Percentiles rank a stretch among this genome's conserved stretches.
Conservation (phyloP, 139 green algal genomes). For the Volvox reticuliferus region DNA sequence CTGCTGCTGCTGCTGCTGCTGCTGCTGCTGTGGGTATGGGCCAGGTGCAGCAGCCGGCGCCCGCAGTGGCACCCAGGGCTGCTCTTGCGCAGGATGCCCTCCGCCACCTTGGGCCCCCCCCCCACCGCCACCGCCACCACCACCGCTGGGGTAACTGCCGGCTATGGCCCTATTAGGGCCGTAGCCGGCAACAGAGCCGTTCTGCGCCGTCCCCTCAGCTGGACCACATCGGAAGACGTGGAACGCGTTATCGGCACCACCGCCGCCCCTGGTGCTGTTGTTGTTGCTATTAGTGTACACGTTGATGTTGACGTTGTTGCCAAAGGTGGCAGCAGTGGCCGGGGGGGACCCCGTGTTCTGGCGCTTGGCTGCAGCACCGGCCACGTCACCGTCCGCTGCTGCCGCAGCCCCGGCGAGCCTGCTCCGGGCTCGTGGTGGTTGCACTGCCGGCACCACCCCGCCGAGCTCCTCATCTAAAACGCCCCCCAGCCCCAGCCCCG, state of each 20-base stretch:
- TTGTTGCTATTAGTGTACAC: not conserved
- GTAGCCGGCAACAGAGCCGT: not conserved
- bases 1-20: not conserved
- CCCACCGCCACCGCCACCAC: not conserved
- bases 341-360: not conserved
- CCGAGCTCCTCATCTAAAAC: not conserved
- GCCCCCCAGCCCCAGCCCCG: not conserved
- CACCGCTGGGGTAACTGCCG: not conserved
- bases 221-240: not conserved
- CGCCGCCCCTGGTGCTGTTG: not conserved
- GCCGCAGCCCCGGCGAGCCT: not conserved
- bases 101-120: not conserved
- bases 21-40: not conserved
- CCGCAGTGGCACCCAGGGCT: not conserved
- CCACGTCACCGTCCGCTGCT: not conserved
- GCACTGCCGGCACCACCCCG: slow-evolving; percentile 33
- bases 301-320: not conserved
- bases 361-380: slow-evolving; percentile 6
- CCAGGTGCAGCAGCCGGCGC: not conserved
- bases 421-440: not conserved
- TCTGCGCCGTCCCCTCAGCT: not conserved
- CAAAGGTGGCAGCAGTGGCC: not conserved
- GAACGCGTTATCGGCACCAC: not conserved
- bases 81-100: not conserved
- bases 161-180: not conserved